A percentile compares a stretch with the other conserved stretches of the same genome.
phyloP scores from a whole-genome alignment of 768 basidiomycete genomes.

The Pulveroboletus sp. region DNA sequence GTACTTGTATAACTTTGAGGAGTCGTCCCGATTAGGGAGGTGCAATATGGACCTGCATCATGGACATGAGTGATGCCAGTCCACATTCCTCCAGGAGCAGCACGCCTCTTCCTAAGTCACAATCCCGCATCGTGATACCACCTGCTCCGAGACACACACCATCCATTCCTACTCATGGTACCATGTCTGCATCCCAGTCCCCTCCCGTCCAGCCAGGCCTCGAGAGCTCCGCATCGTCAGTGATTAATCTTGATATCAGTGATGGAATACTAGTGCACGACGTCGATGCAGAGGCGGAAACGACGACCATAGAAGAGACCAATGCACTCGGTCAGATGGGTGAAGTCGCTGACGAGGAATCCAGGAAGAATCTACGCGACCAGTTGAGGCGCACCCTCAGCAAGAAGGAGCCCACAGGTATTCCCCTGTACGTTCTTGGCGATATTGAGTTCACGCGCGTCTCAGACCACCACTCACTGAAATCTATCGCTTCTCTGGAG shows the following conservation, averaged over 20 bases:
- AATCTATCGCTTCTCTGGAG: constrained; percentile 21
- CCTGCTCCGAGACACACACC: constrained; percentile 49
- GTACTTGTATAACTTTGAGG: constrained; percentile 13
- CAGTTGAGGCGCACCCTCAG: constrained; percentile 66
- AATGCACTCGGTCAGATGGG: constrained; percentile 45
- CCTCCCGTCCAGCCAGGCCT: constrained; percentile 33
- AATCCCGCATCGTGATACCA: constrained; percentile 53
- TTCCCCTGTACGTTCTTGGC: background rate
- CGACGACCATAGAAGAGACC: constrained; percentile 50
- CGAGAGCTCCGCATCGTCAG: constrained; percentile 69
- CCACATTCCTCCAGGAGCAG: constrained; percentile 33
- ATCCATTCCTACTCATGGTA: constrained; percentile 51
- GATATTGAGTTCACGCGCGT: constrained; percentile 5
- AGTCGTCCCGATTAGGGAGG: background rate
- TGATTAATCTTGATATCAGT: constrained; percentile 59
- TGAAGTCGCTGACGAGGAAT: constrained; percentile 47
- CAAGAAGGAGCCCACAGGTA: constrained; percentile 49
- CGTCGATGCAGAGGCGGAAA: constrained; percentile 58
- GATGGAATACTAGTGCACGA: constrained; percentile 74
- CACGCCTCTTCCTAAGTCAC: constrained; percentile 38
- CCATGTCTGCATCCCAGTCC: constrained; percentile 29
- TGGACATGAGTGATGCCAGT: constrained; percentile 24
- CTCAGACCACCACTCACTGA: constrained; percentile 13
- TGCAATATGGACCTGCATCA: background rate
- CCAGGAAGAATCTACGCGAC: constrained; percentile 63